These are phyloP conservation scores for Fusarium heterosporum DNA, from an alignment of 2,329 filamentous ascomycete species.

Conservation along the genomic window DNA sequence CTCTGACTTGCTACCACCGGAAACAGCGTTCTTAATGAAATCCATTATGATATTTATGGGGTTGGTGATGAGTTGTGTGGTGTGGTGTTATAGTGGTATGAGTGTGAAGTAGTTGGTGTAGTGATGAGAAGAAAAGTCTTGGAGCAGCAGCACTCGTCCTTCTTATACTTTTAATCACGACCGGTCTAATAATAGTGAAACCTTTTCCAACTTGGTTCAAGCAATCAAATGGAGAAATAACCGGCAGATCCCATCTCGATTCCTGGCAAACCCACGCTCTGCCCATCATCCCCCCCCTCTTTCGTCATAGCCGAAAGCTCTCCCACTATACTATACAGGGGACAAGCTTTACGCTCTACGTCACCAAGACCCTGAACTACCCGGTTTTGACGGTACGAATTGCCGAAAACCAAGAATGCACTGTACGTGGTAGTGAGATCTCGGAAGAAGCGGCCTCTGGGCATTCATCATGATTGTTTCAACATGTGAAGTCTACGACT, in stretches of 20 bases:
- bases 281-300: slow-evolving; percentile 14
- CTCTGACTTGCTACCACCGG: slow-evolving; percentile 32
- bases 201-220: slow-evolving; percentile 12
- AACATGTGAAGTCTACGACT: neutral
- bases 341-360: slow-evolving; percentile 31
- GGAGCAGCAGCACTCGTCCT: slow-evolving; percentile 9
- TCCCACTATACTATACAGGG: slow-evolving; percentile 17
- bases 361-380: slow-evolving; percentile 42
- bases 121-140: neutral
- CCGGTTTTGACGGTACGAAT: slow-evolving; percentile 3
- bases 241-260: slow-evolving; percentile 34
- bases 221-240: slow-evolving; percentile 22
- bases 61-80: neutral
- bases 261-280: neutral
- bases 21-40: slow-evolving; percentile 48
- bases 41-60: slow-evolving; percentile 50
- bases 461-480: slow-evolving; percentile 25
- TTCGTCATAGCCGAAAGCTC: slow-evolving; percentile 27
- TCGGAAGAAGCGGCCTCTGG: slow-evolving; percentile 4
- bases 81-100: neutral
- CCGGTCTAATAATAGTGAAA: slow-evolving; percentile 16
- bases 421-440: neutral
- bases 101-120: neutral
- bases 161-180: slow-evolving; percentile 30
- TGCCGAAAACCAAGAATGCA: neutral